Base-by-base conservation (phyloP, 139 green algal genomes). In the Desmodesmus armatus region DNA sequence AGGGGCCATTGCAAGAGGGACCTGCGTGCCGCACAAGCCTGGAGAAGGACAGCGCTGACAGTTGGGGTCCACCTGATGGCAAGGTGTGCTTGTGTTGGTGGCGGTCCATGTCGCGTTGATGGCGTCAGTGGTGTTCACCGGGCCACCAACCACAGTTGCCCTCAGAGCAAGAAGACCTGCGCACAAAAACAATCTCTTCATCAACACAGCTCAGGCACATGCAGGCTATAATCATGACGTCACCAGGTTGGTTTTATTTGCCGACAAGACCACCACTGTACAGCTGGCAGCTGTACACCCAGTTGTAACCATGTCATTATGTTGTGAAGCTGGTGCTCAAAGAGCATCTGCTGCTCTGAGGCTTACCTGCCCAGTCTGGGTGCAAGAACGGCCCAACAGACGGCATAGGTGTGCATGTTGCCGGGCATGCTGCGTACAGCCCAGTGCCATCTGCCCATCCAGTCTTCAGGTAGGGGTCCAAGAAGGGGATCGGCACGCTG, bases 11-110 rank as follows among this genome's bases (percentile, higher is more conserved):
- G 43, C 13, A 49, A 27, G 33, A 41, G 21, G 2, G 29, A 65
- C 29, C 41, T 23, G 29, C 6, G 29, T 47, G 44, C 63, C 79
- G 69, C 65, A 70, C 27, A 21, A 19, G 49, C 51, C 43, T 75
- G 63, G 43, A 40, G 19, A 71, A 47, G 41, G 21, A 65, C 79
- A 85, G 5, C 43, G 31, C 31, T 51, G 39, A 44, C 79, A 85
- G 62, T 77, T 67, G 4, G 79, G 79, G 44, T 85, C 79, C 6
- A 85, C 29, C 2, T 85, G 65, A 58, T 75, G 65, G 21, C 79
- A 85, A 5, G 79, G 79, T n/a, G 31, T 51, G n/a, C 44, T 37
- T 27, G 21, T 63, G 23, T 44, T 55, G 23, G 33, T 60, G 27
- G 37, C 25, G 11, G 39, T 35, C 76, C 76, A 82, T 2, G 27